A percentile compares a stretch with the other conserved stretches of the same genome.
Conservation (phyloP, 139 green algal species). For the Chlorella sp. region DNA sequence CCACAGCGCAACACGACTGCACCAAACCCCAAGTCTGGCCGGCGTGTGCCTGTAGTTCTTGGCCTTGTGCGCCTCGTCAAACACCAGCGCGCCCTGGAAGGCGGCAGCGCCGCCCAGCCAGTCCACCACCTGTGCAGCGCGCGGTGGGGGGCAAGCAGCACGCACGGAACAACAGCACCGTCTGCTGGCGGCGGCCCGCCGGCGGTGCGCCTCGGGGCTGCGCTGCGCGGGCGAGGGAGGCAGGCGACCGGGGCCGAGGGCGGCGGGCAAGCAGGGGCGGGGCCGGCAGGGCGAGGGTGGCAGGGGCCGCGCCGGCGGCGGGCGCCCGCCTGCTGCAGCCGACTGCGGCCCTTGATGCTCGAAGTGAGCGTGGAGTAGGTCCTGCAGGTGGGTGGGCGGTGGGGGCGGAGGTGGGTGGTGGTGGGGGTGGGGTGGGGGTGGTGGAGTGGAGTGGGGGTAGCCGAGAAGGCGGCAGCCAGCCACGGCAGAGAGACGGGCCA, state of each 20-base stretch:
- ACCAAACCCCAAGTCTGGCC: not conserved
- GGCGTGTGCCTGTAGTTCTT: slow-evolving; percentile 28
- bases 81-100: slow-evolving; percentile 75
- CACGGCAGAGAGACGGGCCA: not conserved
- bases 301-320: no score
- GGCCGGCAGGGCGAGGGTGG: not conserved
- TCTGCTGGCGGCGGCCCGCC: no score
- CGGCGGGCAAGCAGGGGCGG: not conserved
- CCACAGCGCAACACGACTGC: not conserved
- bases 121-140: slow-evolving; percentile 68
- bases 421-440: not conserved
- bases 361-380: slow-evolving; percentile 84
- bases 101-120: slow-evolving; percentile 68
- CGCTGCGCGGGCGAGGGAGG: no score
- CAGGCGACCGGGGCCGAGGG: not conserved
- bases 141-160: no score
- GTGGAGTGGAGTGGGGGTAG: not conserved
- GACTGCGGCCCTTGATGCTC: slow-evolving; percentile 18
- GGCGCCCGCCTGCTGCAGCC: no score
- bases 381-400: slow-evolving; percentile 18
- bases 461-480: not conserved
- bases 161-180: no score
- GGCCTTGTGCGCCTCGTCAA: slow-evolving; percentile 77
- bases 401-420: not conserved
- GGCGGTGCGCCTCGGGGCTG: no score